phyloP scores from a whole-genome alignment of 202 grass and related monocot species.

The Sporobolus alterniflorus region DNA sequence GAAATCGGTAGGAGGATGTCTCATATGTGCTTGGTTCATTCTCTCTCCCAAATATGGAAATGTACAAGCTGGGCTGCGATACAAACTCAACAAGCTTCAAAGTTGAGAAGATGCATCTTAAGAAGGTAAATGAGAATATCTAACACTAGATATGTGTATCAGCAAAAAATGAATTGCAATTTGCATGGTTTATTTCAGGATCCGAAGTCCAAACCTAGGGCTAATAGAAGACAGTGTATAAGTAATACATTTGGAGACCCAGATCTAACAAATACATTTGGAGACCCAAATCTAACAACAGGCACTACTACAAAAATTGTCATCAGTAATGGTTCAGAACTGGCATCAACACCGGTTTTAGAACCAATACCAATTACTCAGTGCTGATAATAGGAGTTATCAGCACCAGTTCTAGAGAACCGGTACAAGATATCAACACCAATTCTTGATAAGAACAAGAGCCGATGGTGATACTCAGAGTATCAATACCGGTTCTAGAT shows the following conservation, averaged over 20 bases:
- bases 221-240: constrained; percentile 18
- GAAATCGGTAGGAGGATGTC: constrained; percentile 49
- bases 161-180: constrained; percentile 29
- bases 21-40: constrained; percentile 69
- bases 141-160: constrained; percentile 36
- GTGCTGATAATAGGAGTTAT: too few species aligned
- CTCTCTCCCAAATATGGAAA: constrained; percentile 57
- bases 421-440: too few species aligned
- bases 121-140: constrained; percentile 29
- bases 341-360: too few species aligned
- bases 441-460: too few species aligned
- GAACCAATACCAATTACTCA: too few species aligned
- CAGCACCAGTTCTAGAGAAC: too few species aligned
- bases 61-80: constrained; percentile 36
- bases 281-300: constrained; percentile 16
- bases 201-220: constrained; percentile 33
- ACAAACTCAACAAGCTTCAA: constrained; percentile 11
- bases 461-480: too few species aligned
- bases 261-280: constrained; percentile 24
- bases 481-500: too few species aligned
- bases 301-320: too few species aligned
- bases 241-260: not conserved
- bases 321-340: too few species aligned
- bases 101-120: constrained; percentile 21
- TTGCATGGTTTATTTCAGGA: constrained; percentile 10